These are phyloP conservation scores for Paulownia fortunei DNA, from an alignment of 257 asterid genomes.

Conservation along the genomic window DNA sequence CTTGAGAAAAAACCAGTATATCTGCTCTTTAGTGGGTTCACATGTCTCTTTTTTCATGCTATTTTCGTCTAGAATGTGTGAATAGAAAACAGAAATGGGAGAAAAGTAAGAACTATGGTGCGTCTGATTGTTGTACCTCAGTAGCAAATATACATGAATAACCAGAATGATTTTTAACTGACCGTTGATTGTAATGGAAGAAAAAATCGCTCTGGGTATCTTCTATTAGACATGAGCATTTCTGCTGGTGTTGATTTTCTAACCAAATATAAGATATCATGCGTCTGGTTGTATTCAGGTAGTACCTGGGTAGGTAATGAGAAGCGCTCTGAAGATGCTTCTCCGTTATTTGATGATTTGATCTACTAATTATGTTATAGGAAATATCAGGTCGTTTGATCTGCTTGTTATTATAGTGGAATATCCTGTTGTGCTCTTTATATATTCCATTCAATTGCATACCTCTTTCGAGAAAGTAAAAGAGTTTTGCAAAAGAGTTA, in stretches of 20 bases:
- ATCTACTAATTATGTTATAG: background rate
- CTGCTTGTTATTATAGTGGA: too few species aligned
- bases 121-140: background rate
- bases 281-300: background rate
- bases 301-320: too few species aligned
- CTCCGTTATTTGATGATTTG: background rate
- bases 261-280: background rate
- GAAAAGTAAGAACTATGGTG: background rate
- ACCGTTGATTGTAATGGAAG: background rate
- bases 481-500: background rate
- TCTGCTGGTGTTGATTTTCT: background rate
- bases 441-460: too few species aligned
- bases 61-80: background rate
- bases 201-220: too few species aligned
- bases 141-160: background rate
- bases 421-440: background rate
- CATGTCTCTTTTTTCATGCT: background rate
- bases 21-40: background rate
- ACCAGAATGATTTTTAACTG: background rate
- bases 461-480: background rate
- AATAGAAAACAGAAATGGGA: background rate
- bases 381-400: too few species aligned
- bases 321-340: background rate
- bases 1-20: background rate
- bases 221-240: too few species aligned